Conservation (phyloP, 257 asterid species). For the Cinchona pubescens region DNA sequence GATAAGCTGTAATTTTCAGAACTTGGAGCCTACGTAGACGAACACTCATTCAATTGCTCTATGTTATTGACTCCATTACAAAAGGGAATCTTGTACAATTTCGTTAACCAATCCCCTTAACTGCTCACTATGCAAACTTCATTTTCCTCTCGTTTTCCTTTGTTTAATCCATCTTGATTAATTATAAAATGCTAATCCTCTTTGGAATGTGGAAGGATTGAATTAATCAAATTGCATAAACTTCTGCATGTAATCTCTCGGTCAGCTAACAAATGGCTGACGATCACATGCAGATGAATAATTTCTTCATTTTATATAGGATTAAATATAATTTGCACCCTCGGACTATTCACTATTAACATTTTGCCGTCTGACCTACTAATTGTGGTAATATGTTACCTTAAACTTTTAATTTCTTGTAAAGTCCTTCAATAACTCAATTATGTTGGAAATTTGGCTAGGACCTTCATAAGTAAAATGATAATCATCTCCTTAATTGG, state of each 20-base stretch:
- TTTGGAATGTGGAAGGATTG: not conserved
- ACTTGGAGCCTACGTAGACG: constrained; percentile 2
- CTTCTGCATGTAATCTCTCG: not conserved
- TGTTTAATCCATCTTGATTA: not conserved
- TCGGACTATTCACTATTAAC: too few relatives aligned
- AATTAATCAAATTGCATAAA: not conserved
- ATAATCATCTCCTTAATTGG: too few relatives aligned
- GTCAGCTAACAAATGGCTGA: constrained; percentile 8
- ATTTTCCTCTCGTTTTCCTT: not conserved
- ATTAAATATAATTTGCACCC: too few relatives aligned
- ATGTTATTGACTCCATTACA: not conserved
- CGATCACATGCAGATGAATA: constrained; percentile 1
- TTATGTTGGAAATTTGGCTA: too few relatives aligned
- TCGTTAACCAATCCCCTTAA: not conserved
- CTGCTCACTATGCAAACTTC: not conserved
- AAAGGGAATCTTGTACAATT: not conserved
- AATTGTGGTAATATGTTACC: too few relatives aligned
- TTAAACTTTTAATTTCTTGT: too few relatives aligned
- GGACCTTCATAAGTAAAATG: too few relatives aligned
- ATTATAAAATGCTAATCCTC: not conserved
- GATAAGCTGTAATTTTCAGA: constrained; percentile 1
- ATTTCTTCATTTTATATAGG: not conserved
- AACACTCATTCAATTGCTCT: not conserved
- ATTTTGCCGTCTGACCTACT: too few relatives aligned
- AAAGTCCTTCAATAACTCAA: too few relatives aligned